Evolutionary conservation across 805 yeast genomes (phyloP).

Genomic region (Vanderwaltozyma polyspora): DNA sequence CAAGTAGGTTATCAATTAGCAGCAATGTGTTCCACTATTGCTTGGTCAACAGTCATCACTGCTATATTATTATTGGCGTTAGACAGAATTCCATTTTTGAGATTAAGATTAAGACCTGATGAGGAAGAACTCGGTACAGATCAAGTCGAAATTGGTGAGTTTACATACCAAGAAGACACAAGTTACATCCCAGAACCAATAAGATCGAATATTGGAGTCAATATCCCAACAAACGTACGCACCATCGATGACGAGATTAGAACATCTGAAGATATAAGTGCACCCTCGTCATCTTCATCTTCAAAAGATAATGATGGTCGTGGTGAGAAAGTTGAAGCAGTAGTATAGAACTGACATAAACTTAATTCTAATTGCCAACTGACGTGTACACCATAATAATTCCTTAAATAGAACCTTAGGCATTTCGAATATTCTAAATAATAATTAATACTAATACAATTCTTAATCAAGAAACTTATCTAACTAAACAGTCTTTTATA

Average conservation of each 20-base stretch:
- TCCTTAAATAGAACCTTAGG: too few species aligned
- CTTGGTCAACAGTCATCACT: constrained; percentile 69
- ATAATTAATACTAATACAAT: too few species aligned
- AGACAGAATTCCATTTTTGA: constrained; percentile 71
- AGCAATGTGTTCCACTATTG: constrained; percentile 55
- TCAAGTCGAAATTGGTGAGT: constrained; percentile 82
- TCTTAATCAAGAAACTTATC: too few species aligned
- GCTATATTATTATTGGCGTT: constrained; percentile 51
- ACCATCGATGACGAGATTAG: constrained; percentile 29
- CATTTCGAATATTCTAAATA: too few species aligned
- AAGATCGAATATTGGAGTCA: constrained; percentile 38
- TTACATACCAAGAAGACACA: constrained; percentile 53
- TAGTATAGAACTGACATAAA: too few species aligned
- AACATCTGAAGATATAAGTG: constrained; percentile 1
- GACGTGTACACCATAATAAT: too few species aligned
- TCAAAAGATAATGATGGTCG: neutral
- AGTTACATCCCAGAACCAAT: constrained; percentile 67
- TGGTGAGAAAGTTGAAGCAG: neutral
- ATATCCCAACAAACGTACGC: constrained; percentile 19
- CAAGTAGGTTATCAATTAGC: constrained; percentile 88
- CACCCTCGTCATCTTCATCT: neutral
- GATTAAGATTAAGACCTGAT: constrained; percentile 73
- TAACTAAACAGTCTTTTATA: too few species aligned
- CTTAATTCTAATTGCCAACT: too few species aligned
- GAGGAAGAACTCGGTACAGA: constrained; percentile 87